Conservation (phyloP, 192 early-diverging fungal species). For the Globomyces pollinis-pini region DNA sequence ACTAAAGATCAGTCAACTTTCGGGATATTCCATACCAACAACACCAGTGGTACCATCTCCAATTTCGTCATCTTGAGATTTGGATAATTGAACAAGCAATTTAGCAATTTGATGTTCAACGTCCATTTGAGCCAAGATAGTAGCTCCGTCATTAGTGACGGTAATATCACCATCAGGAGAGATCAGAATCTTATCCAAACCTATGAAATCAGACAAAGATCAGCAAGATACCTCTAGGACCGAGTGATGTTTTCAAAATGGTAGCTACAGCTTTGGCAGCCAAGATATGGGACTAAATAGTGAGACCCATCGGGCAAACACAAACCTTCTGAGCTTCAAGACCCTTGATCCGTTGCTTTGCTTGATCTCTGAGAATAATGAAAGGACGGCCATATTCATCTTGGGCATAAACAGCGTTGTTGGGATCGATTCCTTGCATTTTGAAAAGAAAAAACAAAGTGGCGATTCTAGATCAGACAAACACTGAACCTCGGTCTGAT, state of each 20-base stretch:
- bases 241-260: conserved; percentile 97
- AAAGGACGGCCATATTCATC: conserved; percentile 97
- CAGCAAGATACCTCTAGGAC: conserved; percentile 72
- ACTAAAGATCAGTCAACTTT: too few species aligned
- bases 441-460: too few species aligned
- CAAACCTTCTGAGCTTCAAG: conserved; percentile 91
- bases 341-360: conserved; percentile 81
- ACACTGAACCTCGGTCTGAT: too few species aligned
- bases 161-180: conserved; percentile 99
- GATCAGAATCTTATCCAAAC: conserved; percentile 99
- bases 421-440: conserved; percentile 7
- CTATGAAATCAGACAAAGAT: conserved; percentile 23
- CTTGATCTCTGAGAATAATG: conserved; percentile 97
- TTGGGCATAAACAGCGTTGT: conserved; percentile 62
- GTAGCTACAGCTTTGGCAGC: conserved; percentile 95
- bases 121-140: conserved; percentile 95
- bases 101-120: conserved; percentile 99
- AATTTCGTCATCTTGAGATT: conserved; percentile 99
- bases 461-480: too few species aligned
- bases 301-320: conserved; percentile 4
- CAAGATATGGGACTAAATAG: conserved; percentile 94
- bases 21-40: conserved; percentile 54
- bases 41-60: conserved; percentile 99
- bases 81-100: conserved; percentile 92
- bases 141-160: conserved; percentile 98